A percentile compares a stretch with the other conserved stretches of the same genome.
phyloP scores from a whole-genome alignment of 2,329 filamentous ascomycete species.

The Metarhizium brunneum region DNA sequence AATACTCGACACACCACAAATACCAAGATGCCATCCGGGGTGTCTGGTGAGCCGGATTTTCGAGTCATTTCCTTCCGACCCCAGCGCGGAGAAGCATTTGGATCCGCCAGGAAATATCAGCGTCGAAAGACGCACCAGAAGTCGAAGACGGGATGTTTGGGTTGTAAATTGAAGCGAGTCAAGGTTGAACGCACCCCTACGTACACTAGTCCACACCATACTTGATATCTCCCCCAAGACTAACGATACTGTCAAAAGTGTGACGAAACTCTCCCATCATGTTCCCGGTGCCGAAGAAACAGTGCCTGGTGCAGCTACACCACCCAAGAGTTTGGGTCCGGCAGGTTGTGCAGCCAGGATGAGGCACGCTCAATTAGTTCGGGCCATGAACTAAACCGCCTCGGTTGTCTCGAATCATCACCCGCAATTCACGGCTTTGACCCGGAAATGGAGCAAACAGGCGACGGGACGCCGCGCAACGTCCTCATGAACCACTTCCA shows the following conservation, averaged over 20 bases:
- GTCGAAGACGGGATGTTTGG: conserved; percentile 11
- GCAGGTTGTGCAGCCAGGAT: no score
- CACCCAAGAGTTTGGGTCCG: background rate
- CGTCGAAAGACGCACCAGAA: conserved; percentile 12
- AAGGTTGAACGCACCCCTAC: conserved; percentile 9
- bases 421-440: background rate
- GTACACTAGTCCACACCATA: background rate
- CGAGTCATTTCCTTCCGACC: conserved; percentile 1
- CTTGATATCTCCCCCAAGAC: background rate
- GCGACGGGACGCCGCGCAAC: conserved; percentile 10
- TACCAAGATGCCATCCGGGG: background rate
- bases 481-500: conserved; percentile 11
- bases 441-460: background rate
- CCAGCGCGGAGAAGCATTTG: background rate
- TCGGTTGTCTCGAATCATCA: no score
- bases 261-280: conserved; percentile 3
- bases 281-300: background rate
- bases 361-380: no score
- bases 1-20: background rate
- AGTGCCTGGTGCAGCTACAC: background rate
- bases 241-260: background rate
- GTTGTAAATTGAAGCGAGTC: conserved; percentile 14
- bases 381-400: no score
- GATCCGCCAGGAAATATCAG: conserved; percentile 5
- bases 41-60: background rate